Evolutionary conservation across 441 rosid genomes (phyloP), one percentile per base, ranked within the genome.

Genomic region (Aquilaria agallochum): DNA sequence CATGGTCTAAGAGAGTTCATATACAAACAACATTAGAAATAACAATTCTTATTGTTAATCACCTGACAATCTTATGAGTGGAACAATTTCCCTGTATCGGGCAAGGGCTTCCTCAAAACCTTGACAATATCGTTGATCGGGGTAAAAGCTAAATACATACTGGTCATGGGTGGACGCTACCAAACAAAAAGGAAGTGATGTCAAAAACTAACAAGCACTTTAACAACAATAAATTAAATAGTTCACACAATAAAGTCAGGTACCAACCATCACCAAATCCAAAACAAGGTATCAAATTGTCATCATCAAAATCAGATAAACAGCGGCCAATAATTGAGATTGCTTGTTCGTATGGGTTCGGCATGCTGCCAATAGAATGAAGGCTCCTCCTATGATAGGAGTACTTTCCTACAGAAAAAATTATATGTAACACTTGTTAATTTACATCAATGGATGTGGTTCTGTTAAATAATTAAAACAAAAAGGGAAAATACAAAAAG

Each of bases 211-310:
- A 60, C 66, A 56, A 62, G 5, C 32, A 42, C 3, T 9, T 8
- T n/a, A 45, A 30, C 56, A 65, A 30, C 30, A 45, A 61, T 53
- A 60, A 61, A 68, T 45, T 48, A 42, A 42, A 9, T 31, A 2
- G 5, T 36, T 36, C 7, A 36, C 42, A 36, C 7, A 8, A 36
- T 36, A 36, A 36, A 8, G 42, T 36, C 5, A 36, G 61, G 63
- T 49, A 80, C 87, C 83, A 60, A 92, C 98, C 90, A 59, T 92
- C 98, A 3, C 98, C 98, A 76, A 92, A 92, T 55, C 98, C 98
- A 15, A 86, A 86, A 88, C 96, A 92, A 51, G 98, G 98, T 70
- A 92, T 88, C 67, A 88, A 77, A 68, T 76, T 88, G 72, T 92
- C 98, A 57, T 92, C 98, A 74, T 92, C 98, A 62, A 92, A 92